Conservation (phyloP, 1,139 yeast genomes). For the Sugiyamaella neomexicana region DNA sequence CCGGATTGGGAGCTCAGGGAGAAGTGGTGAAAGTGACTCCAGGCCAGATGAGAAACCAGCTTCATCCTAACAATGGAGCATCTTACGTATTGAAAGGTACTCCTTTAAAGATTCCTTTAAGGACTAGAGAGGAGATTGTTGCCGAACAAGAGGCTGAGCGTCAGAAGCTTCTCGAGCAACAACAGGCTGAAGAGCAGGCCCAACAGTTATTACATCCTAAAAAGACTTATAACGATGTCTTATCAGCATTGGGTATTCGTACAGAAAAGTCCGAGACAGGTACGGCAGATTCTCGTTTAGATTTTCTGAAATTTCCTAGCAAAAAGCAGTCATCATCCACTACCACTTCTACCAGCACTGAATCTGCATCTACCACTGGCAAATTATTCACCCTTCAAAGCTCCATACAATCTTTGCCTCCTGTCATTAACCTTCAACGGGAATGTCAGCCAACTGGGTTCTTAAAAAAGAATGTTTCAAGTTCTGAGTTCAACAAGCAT, state of each 20-base stretch:
- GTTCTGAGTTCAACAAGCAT: conserved; percentile 25
- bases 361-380: conserved; percentile 14
- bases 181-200: conserved; percentile 8
- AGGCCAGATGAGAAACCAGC: conserved; percentile 76
- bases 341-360: conserved; percentile 19
- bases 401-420: conserved; percentile 31
- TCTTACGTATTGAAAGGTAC: conserved; percentile 57
- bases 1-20: conserved; percentile 61
- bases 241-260: conserved; percentile 14
- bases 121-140: conserved; percentile 18
- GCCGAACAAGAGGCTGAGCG: conserved; percentile 21
- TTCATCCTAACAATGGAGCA: conserved; percentile 73
- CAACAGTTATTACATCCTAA: conserved; percentile 7
- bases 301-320: conserved; percentile 19
- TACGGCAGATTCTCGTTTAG: conserved; percentile 11
- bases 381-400: conserved; percentile 25
- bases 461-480: conserved; percentile 21
- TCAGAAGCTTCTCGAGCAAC: conserved; percentile 16
- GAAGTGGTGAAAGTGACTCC: conserved; percentile 77
- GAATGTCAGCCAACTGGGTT: conserved; percentile 26
- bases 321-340: conserved; percentile 15
- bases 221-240: conserved; percentile 12
- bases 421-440: conserved; percentile 23
- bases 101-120: conserved; percentile 56
- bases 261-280: not conserved